Percentiles rank a stretch among this genome's conserved stretches.
phyloP scores from a whole-genome alignment of 352 stramenopile species.

The Aphanomyces astaci region DNA sequence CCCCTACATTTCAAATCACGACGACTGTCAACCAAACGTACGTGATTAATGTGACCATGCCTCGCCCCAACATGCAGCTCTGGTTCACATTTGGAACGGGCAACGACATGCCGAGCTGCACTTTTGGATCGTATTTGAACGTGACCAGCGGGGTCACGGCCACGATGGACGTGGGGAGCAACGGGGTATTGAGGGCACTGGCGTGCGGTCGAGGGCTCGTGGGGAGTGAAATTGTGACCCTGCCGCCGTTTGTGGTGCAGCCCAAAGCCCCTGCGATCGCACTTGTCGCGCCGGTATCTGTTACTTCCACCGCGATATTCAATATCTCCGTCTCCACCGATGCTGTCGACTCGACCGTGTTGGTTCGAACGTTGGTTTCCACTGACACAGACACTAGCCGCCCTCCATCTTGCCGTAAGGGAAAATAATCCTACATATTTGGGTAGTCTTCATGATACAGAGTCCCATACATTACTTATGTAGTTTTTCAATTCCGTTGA shows the following conservation, averaged over 20 bases:
- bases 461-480: too few relatives aligned
- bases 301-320: not conserved
- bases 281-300: not conserved
- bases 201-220: constrained; percentile 1
- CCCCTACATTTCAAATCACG: not conserved
- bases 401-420: not conserved
- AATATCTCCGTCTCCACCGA: not conserved
- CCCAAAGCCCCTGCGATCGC: not conserved
- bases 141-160: not conserved
- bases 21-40: not conserved
- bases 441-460: not conserved
- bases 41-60: constrained; percentile 2
- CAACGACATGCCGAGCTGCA: constrained; percentile 1
- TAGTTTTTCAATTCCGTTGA: too few relatives aligned
- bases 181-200: constrained; percentile 5
- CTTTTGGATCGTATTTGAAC: not conserved
- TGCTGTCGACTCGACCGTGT: not conserved
- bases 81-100: constrained; percentile 20
- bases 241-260: constrained; percentile 9
- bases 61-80: constrained; percentile 17
- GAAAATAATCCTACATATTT: not conserved
- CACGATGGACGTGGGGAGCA: constrained; percentile 1
- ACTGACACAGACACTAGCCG: not conserved
- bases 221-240: constrained; percentile 8
- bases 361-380: not conserved